Evolutionary conservation across 768 basidiomycete genomes (phyloP).

Genomic region (Collybiopsis confluens): DNA sequence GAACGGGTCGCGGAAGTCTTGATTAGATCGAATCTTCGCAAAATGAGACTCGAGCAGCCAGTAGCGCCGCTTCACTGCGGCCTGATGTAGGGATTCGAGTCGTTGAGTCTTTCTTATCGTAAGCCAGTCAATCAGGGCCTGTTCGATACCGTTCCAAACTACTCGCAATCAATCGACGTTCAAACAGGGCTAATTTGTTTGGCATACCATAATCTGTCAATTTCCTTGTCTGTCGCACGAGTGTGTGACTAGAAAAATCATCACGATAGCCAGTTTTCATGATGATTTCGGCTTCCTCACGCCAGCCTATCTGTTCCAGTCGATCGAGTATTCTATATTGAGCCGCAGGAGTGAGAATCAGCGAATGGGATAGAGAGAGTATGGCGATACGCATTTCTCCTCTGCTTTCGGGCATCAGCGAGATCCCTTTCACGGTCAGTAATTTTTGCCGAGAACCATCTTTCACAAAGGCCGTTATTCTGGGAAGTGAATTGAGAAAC

Average conservation of each 20-base stretch:
- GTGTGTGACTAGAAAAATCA: background rate
- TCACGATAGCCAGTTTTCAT: background rate
- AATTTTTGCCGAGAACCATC: background rate
- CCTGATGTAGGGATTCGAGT: background rate
- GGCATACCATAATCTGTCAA: background rate
- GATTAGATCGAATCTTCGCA: background rate
- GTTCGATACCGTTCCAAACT: constrained; percentile 1
- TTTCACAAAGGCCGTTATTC: background rate
- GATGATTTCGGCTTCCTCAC: background rate
- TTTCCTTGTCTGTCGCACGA: background rate
- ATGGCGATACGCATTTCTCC: background rate
- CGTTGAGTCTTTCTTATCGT: background rate
- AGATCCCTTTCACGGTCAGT: background rate
- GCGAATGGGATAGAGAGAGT: background rate
- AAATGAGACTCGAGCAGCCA: too few species aligned
- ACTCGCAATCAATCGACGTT: too few species aligned
- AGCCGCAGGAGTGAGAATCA: background rate
- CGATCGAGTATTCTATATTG: background rate
- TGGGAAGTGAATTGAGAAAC: background rate
- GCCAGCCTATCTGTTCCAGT: constrained; percentile 2
- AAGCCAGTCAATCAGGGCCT: background rate
- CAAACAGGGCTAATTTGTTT: too few species aligned
- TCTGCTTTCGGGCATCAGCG: background rate
- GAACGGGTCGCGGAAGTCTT: background rate
- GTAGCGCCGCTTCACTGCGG: background rate